Percentiles rank a stretch among this genome's conserved stretches.
Evolutionary conservation across 306 rosid species (phyloP).

Genomic region (Malus asiatica): DNA sequence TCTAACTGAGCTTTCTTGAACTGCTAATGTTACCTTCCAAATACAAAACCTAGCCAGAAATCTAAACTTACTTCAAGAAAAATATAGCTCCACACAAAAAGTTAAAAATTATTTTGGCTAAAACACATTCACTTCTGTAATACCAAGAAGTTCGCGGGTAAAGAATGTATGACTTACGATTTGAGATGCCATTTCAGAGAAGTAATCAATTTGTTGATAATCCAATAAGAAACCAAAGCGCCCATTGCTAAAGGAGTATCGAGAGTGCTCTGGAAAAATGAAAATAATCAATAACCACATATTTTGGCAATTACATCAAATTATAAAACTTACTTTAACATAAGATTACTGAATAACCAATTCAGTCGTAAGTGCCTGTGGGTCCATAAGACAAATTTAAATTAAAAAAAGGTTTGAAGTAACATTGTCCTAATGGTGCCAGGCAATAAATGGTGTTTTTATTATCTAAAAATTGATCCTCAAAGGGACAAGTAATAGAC

Average conservation of each 20-base stretch:
- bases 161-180: conserved; percentile 32
- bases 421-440: neutral
- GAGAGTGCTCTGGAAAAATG: conserved; percentile 48
- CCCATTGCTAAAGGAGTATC: conserved; percentile 62
- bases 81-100: neutral
- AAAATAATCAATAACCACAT: conserved; percentile 8
- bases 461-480: neutral
- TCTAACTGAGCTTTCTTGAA: neutral
- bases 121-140: conserved; percentile 16
- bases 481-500: neutral
- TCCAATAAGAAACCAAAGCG: conserved; percentile 43
- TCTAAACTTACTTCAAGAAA: neutral
- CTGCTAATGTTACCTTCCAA: neutral
- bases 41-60: neutral
- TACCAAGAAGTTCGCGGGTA: conserved; percentile 8
- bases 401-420: neutral
- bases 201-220: conserved; percentile 34
- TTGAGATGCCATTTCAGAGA: conserved; percentile 22
- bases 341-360: neutral
- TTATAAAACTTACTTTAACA: neutral
- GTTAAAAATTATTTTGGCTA: neutral
- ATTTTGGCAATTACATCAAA: neutral
- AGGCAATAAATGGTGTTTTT: neutral
- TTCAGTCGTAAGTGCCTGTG: neutral
- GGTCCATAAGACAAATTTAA: neutral